These are phyloP conservation scores for Tagetes patula DNA, from an alignment of 129 eudicot genomes.

Conservation along the genomic window DNA sequence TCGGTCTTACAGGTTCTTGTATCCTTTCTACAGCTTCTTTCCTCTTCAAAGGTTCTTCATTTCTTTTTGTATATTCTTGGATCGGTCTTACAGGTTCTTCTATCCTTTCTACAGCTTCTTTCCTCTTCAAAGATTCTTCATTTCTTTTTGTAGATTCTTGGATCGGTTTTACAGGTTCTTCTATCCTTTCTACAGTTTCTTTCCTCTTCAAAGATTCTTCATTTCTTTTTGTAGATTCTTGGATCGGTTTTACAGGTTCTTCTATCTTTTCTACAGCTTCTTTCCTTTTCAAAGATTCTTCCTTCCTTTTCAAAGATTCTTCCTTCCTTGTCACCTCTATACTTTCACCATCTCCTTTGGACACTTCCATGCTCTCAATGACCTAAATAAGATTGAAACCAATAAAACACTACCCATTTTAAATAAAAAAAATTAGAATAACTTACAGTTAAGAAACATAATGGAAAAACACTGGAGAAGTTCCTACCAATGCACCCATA, in stretches of 20 bases:
- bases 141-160: no score
- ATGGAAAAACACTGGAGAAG: neutral
- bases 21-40: no score
- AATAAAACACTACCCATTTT: neutral
- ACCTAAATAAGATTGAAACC: slow-evolving; percentile 32
- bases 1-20: neutral
- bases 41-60: no score
- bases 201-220: slow-evolving; percentile 24
- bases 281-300: slow-evolving; percentile 27
- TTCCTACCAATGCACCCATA: neutral
- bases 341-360: slow-evolving; percentile 28
- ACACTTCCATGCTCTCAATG: slow-evolving; percentile 36
- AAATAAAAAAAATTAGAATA: neutral
- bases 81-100: no score
- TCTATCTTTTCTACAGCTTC: slow-evolving; percentile 23
- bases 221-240: neutral
- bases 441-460: neutral
- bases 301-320: slow-evolving; percentile 32
- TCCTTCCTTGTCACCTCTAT: slow-evolving; percentile 34
- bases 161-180: slow-evolving; percentile 21
- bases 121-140: no score
- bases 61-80: no score
- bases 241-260: slow-evolving; percentile 20
- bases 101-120: no score
- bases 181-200: slow-evolving; percentile 22